Percentiles rank a stretch among this genome's conserved stretches.
These are phyloP conservation scores for Solanum paucissectum DNA, from an alignment of 257 asterid species.

Conservation along the genomic window DNA sequence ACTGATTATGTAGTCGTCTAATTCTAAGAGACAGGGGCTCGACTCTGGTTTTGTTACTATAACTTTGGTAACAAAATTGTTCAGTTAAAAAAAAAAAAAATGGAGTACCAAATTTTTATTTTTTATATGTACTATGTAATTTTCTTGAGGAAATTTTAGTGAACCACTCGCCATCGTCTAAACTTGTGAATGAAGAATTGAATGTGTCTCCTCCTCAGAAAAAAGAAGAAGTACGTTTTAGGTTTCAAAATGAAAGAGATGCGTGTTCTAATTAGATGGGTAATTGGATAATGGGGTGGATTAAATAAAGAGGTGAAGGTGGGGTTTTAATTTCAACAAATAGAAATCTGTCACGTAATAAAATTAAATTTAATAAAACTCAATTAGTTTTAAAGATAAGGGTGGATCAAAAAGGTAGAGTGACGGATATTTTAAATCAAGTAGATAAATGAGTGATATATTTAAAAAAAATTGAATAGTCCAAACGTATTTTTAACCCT, in stretches of 20 bases:
- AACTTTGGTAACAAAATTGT: background rate
- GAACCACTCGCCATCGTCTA: background rate
- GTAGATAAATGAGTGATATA: too few species aligned
- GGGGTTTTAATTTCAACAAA: background rate
- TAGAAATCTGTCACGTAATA: background rate
- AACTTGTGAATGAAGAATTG: background rate
- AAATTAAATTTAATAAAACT: too few species aligned
- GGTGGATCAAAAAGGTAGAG: too few species aligned
- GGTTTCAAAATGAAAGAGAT: background rate
- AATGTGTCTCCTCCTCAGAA: background rate
- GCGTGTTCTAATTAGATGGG: background rate
- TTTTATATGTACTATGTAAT: too few species aligned
- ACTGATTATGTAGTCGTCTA: background rate
- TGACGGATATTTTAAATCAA: too few species aligned
- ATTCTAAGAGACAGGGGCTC: background rate
- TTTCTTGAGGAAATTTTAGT: too few species aligned
- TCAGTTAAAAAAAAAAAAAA: background rate
- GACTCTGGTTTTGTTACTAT: background rate
- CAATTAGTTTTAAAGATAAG: background rate
- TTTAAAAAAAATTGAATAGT: too few species aligned
- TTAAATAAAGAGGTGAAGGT: background rate
- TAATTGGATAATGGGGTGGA: background rate
- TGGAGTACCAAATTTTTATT: too few species aligned
- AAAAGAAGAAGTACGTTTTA: background rate
- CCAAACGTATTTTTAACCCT: too few species aligned